phyloP scores from a whole-genome alignment of 2,329 filamentous ascomycete species.

The Emergomyces orientalis region DNA sequence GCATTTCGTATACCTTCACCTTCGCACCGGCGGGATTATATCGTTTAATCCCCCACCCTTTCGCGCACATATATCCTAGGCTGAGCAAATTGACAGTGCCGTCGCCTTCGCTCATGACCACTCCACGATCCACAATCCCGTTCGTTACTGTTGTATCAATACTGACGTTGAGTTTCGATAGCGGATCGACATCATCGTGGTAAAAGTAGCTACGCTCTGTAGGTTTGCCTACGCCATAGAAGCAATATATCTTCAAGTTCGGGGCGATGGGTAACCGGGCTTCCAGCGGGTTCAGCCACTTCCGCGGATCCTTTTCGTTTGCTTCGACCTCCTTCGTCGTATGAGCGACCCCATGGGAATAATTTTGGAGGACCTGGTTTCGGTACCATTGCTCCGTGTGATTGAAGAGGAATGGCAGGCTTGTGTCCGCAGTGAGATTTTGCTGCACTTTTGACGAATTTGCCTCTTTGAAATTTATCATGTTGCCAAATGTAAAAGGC shows the following conservation, averaged over 20 bases:
- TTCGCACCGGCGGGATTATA: conserved; percentile 82
- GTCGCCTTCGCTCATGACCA: conserved; percentile 93
- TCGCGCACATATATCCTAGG: conserved; percentile 92
- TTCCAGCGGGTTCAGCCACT: conserved; percentile 97
- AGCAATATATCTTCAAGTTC: conserved; percentile 89
- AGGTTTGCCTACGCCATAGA: conserved; percentile 88
- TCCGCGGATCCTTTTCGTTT: conserved; percentile 65
- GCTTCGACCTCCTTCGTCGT: conserved; percentile 69
- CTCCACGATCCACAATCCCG: conserved; percentile 62
- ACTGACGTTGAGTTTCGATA: conserved; percentile 48
- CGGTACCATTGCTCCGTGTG: conserved; percentile 80
- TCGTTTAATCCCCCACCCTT: conserved; percentile 84
- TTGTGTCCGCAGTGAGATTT: conserved; percentile 74
- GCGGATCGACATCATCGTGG: conserved; percentile 55
- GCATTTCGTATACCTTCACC: conserved; percentile 88
- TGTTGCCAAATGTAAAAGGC: conserved; percentile 63
- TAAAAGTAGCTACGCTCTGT: conserved; percentile 94
- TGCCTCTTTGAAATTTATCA: conserved; percentile 69
- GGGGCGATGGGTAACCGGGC: conserved; percentile 78
- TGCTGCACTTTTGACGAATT: conserved; percentile 52
- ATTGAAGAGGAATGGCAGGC: conserved; percentile 66
- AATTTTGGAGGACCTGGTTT: conserved; percentile 60
- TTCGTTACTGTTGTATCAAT: conserved; percentile 45
- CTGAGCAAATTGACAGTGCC: conserved; percentile 92
- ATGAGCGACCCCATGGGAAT: conserved; percentile 81